phyloP scores from a whole-genome alignment of 495 filamentous ascomycete species.

The Xylaria castorea region DNA sequence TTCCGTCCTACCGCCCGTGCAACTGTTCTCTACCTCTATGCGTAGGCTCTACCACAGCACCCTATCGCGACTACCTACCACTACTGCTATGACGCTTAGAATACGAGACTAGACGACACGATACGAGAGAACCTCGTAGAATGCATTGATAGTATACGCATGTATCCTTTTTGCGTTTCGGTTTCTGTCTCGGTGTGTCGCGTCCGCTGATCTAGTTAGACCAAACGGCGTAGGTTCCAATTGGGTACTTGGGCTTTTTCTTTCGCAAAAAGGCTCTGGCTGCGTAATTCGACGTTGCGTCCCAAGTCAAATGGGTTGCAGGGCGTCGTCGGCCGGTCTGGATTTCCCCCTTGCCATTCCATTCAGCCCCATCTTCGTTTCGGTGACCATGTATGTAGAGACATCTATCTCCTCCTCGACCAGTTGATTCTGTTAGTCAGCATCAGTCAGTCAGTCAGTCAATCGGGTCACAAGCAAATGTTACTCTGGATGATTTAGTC shows the following conservation, averaged over 20 bases:
- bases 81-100: not conserved
- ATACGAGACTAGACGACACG: constrained; percentile 1
- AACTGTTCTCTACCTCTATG: too few relatives aligned
- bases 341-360: constrained; percentile 7
- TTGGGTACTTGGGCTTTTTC: not conserved
- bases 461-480: not conserved
- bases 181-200: not conserved
- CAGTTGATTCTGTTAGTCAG: not conserved
- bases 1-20: not conserved
- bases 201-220: not conserved
- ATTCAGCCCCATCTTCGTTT: constrained; percentile 16
- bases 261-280: not conserved
- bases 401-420: not conserved
- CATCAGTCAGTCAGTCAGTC: not conserved
- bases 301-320: not conserved
- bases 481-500: not conserved
- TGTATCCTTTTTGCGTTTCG: not conserved
- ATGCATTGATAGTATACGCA: not conserved
- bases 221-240: not conserved
- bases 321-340: constrained; percentile 25
- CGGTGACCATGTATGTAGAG: not conserved
- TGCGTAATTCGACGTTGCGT: constrained; percentile 9
- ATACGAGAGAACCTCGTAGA: not conserved
- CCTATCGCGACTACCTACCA: too few relatives aligned
- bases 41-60: not conserved